Conservation (phyloP, 2,329 filamentous ascomycete species). For the Pestalotiopsis sp. region DNA sequence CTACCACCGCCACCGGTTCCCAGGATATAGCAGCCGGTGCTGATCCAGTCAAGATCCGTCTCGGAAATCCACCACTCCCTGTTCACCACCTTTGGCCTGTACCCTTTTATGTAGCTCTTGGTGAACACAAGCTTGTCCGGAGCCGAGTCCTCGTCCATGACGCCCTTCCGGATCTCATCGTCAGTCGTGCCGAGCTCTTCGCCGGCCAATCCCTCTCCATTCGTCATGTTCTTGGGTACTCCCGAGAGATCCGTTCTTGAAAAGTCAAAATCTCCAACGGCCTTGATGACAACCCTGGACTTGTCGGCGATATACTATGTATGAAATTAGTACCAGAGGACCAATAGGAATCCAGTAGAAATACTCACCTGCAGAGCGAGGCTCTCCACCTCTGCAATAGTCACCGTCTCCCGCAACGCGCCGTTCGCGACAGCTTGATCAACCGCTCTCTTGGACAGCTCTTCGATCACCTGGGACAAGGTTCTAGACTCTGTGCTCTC, state of each 20-base stretch:
- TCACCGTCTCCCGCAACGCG: conserved; percentile 40
- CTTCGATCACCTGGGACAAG: conserved; percentile 32
- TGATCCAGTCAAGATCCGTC: conserved; percentile 56
- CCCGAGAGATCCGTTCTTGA: conserved; percentile 24
- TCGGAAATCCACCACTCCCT: conserved; percentile 57
- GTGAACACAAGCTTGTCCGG: conserved; percentile 10
- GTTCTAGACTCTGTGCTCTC: conserved; percentile 43
- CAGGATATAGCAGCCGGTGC: conserved; percentile 59
- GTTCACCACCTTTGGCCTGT: conserved; percentile 48
- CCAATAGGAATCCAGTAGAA: neutral
- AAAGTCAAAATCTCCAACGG: conserved; percentile 57
- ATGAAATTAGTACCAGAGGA: neutral
- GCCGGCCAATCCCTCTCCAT: neutral
- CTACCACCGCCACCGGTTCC: conserved; percentile 60
- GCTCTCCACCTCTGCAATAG: conserved; percentile 50
- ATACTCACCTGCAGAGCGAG: conserved; percentile 49
- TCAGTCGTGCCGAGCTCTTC: neutral
- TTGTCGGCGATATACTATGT: conserved; percentile 48
- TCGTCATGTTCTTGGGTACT: neutral
- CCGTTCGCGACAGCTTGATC: conserved; percentile 45
- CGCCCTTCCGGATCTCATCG: neutral
- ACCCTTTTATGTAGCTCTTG: conserved; percentile 36
- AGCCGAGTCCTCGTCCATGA: neutral
- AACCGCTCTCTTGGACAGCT: conserved; percentile 39
- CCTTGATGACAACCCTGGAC: conserved; percentile 55